Percentiles rank a stretch among this genome's conserved stretches.
These are phyloP conservation scores for Lentinus brumalis DNA, from an alignment of 768 basidiomycete species.

Conservation along the genomic window DNA sequence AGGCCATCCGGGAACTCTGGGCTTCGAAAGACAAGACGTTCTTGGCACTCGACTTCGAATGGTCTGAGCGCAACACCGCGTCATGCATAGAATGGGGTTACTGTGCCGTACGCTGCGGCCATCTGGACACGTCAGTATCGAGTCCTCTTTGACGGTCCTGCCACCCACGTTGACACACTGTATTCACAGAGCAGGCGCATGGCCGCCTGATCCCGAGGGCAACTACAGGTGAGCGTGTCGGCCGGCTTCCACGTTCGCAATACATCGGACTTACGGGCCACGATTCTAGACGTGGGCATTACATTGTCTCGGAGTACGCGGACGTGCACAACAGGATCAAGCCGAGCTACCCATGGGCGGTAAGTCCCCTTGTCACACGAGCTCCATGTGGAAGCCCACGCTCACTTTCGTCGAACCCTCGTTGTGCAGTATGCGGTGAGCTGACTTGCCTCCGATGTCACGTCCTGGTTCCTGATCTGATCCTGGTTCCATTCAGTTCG, in stretches of 20 bases:
- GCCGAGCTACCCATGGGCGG: constrained; percentile 75
- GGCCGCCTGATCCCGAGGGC: constrained; percentile 75
- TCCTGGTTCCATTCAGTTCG: constrained; percentile 52
- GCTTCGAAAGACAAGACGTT: constrained; percentile 70
- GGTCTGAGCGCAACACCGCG: constrained; percentile 70
- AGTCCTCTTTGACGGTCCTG: constrained; percentile 5
- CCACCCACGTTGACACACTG: not conserved
- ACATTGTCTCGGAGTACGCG: constrained; percentile 68
- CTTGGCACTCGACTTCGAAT: constrained; percentile 74
- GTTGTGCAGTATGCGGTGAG: constrained; percentile 63
- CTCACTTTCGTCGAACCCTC: not conserved
- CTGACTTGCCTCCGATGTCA: constrained; percentile 12
- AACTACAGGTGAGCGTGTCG: constrained; percentile 66
- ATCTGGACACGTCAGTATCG: constrained; percentile 62
- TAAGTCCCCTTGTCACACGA: constrained; percentile 37
- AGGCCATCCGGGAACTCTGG: constrained; percentile 69
- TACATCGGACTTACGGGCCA: constrained; percentile 17
- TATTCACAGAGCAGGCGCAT: constrained; percentile 55
- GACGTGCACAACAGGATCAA: constrained; percentile 63
- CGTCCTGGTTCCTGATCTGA: constrained; percentile 4
- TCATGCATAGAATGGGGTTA: constrained; percentile 81
- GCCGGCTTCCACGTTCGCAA: constrained; percentile 2
- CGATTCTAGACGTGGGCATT: constrained; percentile 59
- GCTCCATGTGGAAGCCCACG: not conserved
- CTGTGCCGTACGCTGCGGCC: constrained; percentile 73